Conservation (phyloP, 1,139 yeast genomes). For the Geotrichum citri-aurantii region DNA sequence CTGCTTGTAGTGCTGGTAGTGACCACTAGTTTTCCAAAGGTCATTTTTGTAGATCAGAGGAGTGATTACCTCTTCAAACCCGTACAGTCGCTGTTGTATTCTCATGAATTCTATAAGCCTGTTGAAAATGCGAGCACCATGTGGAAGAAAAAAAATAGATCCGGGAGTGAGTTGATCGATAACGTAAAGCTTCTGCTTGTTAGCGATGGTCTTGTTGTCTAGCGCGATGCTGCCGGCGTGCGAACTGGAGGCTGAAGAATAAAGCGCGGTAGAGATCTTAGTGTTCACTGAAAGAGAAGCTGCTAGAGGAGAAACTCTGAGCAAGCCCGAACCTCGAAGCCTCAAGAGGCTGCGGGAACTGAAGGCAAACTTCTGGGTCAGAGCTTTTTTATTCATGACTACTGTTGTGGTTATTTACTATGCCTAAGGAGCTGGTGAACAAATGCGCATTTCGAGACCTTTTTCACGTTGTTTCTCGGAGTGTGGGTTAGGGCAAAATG, state of each 20-base stretch:
- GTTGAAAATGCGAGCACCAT: constrained; percentile 83
- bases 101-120: constrained; percentile 76
- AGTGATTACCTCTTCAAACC: constrained; percentile 88
- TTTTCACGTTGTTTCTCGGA: no score
- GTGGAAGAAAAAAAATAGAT: constrained; percentile 80
- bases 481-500: not conserved
- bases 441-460: not conserved
- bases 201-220: constrained; percentile 21
- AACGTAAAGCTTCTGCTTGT: constrained; percentile 62
- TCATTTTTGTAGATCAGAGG: constrained; percentile 83
- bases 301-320: not conserved
- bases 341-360: not conserved
- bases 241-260: not conserved
- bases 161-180: constrained; percentile 83
- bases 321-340: not conserved
- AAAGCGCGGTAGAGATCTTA: not conserved
- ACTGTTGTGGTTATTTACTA: not conserved
- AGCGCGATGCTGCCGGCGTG: constrained; percentile 6
- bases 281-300: not conserved
- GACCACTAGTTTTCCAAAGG: constrained; percentile 90
- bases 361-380: not conserved
- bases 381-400: not conserved
- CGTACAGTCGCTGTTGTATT: constrained; percentile 71
- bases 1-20: constrained; percentile 90
- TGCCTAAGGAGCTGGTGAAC: not conserved